Conservation (phyloP, 225 moss, liverwort and hornwort species). For the Physcomitrium patens region DNA sequence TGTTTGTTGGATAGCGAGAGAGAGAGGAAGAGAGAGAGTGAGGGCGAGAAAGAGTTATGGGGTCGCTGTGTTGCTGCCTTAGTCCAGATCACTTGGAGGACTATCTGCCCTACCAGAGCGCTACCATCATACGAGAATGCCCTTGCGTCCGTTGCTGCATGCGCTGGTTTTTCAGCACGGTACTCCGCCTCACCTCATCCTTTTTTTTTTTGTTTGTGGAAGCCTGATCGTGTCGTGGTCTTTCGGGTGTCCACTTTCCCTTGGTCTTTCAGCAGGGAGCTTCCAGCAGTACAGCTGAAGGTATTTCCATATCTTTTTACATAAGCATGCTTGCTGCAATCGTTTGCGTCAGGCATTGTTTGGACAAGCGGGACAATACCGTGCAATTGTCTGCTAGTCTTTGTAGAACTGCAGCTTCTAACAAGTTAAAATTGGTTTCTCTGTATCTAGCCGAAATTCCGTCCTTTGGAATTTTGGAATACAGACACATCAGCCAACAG, state of each 20-base stretch:
- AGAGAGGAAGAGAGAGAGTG: not conserved
- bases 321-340: too few species aligned
- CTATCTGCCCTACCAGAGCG: constrained; percentile 67
- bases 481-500: not conserved
- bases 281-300: not conserved
- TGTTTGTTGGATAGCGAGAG: not conserved
- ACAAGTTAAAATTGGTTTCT: too few species aligned
- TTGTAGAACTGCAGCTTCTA: too few species aligned
- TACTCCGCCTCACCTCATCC: constrained; percentile 24
- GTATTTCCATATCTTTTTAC: not conserved
- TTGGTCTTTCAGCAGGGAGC: too few species aligned
- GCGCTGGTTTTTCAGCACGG: constrained; percentile 85
- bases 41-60: constrained; percentile 38
- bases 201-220: not conserved
- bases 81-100: constrained; percentile 82
- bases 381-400: too few species aligned
- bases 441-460: not conserved
- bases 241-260: not conserved
- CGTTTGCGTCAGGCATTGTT: too few species aligned
- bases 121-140: constrained; percentile 70
- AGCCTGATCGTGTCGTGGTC: not conserved
- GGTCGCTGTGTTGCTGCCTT: constrained; percentile 80
- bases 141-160: constrained; percentile 76
- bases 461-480: not conserved
- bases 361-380: too few species aligned